phyloP scores from a whole-genome alignment of 352 stramenopile genomes.

The Phytophthora macrochlamydospora region DNA sequence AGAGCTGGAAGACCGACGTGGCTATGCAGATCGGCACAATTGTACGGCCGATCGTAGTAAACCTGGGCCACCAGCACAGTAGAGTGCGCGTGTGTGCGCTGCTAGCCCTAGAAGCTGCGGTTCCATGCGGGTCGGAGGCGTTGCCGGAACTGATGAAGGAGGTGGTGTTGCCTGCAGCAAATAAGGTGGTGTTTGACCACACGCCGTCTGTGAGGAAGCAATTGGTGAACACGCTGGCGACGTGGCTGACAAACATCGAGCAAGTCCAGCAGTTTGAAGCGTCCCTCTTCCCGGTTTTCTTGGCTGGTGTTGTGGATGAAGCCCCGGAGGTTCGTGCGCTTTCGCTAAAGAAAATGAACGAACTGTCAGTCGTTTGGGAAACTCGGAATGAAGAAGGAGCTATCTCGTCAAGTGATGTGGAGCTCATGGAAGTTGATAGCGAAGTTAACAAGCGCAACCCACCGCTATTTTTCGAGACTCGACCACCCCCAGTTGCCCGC shows the following conservation, averaged over 20 bases:
- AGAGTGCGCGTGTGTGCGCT: constrained; percentile 75
- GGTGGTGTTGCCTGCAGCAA: constrained; percentile 63
- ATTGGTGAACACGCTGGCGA: constrained; percentile 54
- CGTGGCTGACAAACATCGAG: constrained; percentile 67
- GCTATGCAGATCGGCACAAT: constrained; percentile 75
- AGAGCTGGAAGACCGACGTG: constrained; percentile 56
- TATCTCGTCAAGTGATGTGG: constrained; percentile 21
- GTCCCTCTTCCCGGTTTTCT: constrained; percentile 65
- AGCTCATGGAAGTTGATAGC: constrained; percentile 47
- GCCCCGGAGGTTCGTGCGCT: constrained; percentile 62
- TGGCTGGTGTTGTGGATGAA: constrained; percentile 73
- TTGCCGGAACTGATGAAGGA: constrained; percentile 82
- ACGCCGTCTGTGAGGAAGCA: constrained; percentile 75
- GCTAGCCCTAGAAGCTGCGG: constrained; percentile 72
- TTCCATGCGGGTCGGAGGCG: constrained; percentile 71
- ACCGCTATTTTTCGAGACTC: constrained; percentile 54
- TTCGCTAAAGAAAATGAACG: constrained; percentile 45
- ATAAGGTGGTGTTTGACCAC: constrained; percentile 75
- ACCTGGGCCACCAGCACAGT: constrained; percentile 85
- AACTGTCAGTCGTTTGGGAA: constrained; percentile 59
- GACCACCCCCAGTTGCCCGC: constrained; percentile 51
- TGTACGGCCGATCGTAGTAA: constrained; percentile 65
- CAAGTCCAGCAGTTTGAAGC: constrained; percentile 68
- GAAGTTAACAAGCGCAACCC: constrained; percentile 23
- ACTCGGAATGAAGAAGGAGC: constrained; percentile 23